A percentile compares a stretch with the other conserved stretches of the same genome.
Conservation (phyloP, 1,284 basidiomycete species). For the Heterobasidion annosum region DNA sequence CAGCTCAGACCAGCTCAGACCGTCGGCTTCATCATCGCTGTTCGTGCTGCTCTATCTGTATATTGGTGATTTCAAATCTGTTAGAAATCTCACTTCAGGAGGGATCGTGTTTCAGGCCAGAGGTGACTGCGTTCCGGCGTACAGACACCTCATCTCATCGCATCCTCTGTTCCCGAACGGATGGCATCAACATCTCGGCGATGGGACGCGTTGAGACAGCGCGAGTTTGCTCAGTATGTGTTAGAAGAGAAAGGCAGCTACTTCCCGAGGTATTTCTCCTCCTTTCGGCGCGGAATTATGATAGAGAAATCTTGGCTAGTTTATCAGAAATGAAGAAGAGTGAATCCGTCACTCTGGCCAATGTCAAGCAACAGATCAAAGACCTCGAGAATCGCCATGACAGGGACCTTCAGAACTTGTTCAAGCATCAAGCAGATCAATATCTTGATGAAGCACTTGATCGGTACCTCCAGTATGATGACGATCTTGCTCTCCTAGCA, state of each 20-base stretch:
- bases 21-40: too few species aligned
- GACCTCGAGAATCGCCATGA: slow-evolving; percentile 28
- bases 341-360: slow-evolving; percentile 18
- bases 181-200: neutral
- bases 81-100: too few species aligned
- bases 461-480: slow-evolving; percentile 12
- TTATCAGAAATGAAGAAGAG: slow-evolving; percentile 12
- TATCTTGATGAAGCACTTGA: slow-evolving; percentile 30
- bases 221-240: slow-evolving; percentile 10
- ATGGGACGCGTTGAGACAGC: slow-evolving; percentile 3
- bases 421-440: slow-evolving; percentile 30
- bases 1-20: too few species aligned
- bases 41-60: too few species aligned
- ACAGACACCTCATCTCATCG: neutral
- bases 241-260: slow-evolving; percentile 10
- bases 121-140: too few species aligned
- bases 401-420: slow-evolving; percentile 32
- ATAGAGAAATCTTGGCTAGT: slow-evolving; percentile 3
- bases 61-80: too few species aligned
- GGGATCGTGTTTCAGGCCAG: too few species aligned
- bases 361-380: slow-evolving; percentile 25
- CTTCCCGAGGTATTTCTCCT: slow-evolving; percentile 12
- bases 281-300: neutral
- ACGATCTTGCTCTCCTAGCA: neutral
- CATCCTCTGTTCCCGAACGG: neutral